These are phyloP conservation scores for Golubevia sp. DNA, from an alignment of 1,284 basidiomycete genomes.

Conservation along the genomic window DNA sequence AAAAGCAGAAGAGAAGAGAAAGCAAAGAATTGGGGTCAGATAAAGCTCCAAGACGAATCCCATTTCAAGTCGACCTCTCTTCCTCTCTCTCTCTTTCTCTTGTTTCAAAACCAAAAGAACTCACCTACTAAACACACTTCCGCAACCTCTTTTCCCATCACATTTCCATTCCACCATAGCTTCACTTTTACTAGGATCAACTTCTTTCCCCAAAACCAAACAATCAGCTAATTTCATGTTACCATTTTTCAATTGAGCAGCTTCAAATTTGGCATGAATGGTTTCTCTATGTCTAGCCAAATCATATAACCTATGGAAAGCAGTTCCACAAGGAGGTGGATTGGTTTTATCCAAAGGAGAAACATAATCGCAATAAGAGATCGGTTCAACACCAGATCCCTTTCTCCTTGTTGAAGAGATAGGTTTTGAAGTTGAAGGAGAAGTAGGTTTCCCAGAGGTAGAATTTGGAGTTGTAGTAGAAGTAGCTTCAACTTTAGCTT, in stretches of 20 bases:
- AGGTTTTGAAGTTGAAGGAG: too few species aligned
- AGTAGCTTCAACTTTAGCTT: not conserved
- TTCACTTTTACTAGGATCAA: slow-evolving; percentile 51
- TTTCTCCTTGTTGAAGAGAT: too few species aligned
- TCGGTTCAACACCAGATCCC: too few species aligned
- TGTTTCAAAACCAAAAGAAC: not conserved
- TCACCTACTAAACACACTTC: slow-evolving; percentile 17
- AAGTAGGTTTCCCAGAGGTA: not conserved
- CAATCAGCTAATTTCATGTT: slow-evolving; percentile 45
- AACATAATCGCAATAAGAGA: slow-evolving; percentile 50
- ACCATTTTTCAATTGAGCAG: slow-evolving; percentile 40
- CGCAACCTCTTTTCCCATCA: slow-evolving; percentile 30
- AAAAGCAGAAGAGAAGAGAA: slow-evolving; percentile 20
- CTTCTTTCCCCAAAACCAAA: slow-evolving; percentile 55
- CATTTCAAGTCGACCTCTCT: too few species aligned
- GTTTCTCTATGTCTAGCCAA: slow-evolving; percentile 56
- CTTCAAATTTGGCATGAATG: slow-evolving; percentile 54
- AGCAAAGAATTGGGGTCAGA: too few species aligned
- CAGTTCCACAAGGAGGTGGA: slow-evolving; percentile 39
- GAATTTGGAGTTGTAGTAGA: not conserved
- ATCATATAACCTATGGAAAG: slow-evolving; percentile 59
- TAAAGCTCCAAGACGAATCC: too few species aligned
- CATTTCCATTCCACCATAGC: slow-evolving; percentile 57
- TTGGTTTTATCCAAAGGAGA: slow-evolving; percentile 34
- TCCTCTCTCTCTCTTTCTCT: too few species aligned